phyloP scores from a whole-genome alignment of 192 early-diverging fungal species.

The Backusella australiensis region DNA sequence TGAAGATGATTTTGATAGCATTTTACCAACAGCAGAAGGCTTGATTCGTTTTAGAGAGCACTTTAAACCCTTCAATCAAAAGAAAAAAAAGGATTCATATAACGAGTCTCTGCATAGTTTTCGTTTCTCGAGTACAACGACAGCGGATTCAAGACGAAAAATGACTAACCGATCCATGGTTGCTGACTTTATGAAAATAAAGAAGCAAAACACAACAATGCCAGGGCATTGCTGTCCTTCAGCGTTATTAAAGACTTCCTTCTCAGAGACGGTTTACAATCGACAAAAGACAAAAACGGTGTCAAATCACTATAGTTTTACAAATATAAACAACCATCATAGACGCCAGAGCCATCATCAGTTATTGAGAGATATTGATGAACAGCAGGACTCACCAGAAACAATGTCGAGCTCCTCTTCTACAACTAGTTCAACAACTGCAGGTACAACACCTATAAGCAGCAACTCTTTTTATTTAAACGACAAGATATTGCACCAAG shows the following conservation, averaged over 20 bases:
- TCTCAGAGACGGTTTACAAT: neutral
- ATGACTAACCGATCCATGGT: neutral
- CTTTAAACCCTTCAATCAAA: neutral
- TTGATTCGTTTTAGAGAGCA: constrained; percentile 10
- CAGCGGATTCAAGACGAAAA: neutral
- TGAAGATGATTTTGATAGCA: neutral
- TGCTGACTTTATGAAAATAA: neutral
- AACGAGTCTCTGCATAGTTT: constrained; percentile 18
- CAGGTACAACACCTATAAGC: constrained; percentile 15
- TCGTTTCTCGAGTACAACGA: neutral
- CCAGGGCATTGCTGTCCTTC: neutral
- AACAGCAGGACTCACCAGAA: neutral
- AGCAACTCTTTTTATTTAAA: constrained; percentile 43
- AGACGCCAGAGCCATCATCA: neutral
- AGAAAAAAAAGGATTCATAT: neutral
- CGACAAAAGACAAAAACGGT: constrained; percentile 2
- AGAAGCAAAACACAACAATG: neutral
- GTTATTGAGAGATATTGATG: constrained; percentile 1
- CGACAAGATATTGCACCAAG: constrained; percentile 37
- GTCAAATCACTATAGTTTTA: neutral
- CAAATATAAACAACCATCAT: neutral
- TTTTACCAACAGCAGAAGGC: constrained; percentile 10
- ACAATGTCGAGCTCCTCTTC: neutral
- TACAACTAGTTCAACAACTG: neutral
- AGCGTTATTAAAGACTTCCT: neutral